Conservation (phyloP, 2,329 filamentous ascomycete genomes). For the Fusarium transvaalense region DNA sequence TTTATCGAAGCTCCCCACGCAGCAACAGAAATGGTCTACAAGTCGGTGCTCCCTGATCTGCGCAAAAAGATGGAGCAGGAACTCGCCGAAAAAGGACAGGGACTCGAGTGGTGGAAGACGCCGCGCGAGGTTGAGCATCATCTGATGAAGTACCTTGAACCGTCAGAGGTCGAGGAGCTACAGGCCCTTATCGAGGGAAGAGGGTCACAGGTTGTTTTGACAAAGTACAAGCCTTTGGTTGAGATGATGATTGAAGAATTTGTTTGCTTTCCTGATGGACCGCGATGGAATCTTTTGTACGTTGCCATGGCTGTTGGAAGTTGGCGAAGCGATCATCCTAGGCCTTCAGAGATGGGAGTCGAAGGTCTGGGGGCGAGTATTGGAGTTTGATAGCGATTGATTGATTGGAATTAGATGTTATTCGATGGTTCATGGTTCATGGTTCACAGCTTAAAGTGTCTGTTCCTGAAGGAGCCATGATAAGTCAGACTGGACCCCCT, state of each 20-base stretch:
- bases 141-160: constrained; percentile 34
- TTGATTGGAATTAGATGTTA: background rate
- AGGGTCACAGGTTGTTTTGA: constrained; percentile 19
- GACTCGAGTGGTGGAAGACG: constrained; percentile 42
- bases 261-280: constrained; percentile 47
- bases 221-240: constrained; percentile 34
- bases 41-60: constrained; percentile 4
- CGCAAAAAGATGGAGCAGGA: constrained; percentile 30
- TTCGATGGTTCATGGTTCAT: background rate
- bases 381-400: background rate
- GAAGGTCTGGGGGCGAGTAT: background rate
- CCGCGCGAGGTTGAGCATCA: constrained; percentile 41
- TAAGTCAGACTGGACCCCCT: constrained; percentile 4
- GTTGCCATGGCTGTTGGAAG: constrained; percentile 40
- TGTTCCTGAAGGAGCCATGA: background rate
- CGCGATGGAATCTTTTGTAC: constrained; percentile 44
- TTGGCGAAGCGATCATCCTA: constrained; percentile 31
- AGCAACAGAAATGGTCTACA: constrained; percentile 5
- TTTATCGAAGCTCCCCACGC: constrained; percentile 28
- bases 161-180: constrained; percentile 30
- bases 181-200: constrained; percentile 41
- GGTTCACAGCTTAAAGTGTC: background rate
- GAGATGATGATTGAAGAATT: constrained; percentile 39
- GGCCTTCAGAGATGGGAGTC: constrained; percentile 14
- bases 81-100: constrained; percentile 28